These are phyloP conservation scores for Uronychia binucleata DNA, from an alignment of 73 alveolate species.

Conservation along the genomic window DNA sequence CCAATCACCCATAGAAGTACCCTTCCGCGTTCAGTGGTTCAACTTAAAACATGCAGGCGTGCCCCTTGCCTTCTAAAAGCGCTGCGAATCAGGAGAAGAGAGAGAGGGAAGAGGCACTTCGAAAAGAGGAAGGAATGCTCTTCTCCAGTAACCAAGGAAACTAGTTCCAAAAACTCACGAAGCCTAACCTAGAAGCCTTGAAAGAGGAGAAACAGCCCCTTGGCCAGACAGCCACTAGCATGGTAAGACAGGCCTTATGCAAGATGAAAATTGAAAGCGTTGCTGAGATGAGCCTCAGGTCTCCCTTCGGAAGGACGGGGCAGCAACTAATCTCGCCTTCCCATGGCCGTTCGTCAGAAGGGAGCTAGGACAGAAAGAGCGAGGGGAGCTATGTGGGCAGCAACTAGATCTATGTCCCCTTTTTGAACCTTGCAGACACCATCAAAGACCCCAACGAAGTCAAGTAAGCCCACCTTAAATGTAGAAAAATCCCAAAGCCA, in stretches of 20 bases:
- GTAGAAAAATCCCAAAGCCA: background rate
- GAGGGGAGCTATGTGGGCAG: slow-evolving; percentile 51
- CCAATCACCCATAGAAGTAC: background rate
- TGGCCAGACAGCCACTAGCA: background rate
- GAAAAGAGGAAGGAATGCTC: too few species aligned
- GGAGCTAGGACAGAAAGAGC: background rate
- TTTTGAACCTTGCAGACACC: slow-evolving; percentile 45
- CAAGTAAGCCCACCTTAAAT: slow-evolving; percentile 3
- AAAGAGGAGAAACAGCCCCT: background rate
- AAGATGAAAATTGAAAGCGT: background rate
- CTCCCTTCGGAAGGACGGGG: background rate
- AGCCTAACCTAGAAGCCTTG: background rate
- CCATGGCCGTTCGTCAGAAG: background rate
- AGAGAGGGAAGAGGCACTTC: too few species aligned
- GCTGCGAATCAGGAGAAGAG: too few species aligned
- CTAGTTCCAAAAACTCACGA: too few species aligned
- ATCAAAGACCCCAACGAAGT: slow-evolving; percentile 8
- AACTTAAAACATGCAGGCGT: too few species aligned
- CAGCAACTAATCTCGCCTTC: background rate
- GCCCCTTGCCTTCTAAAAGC: too few species aligned
- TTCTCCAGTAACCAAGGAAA: too few species aligned
- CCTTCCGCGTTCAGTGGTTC: too few species aligned
- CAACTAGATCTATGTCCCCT: slow-evolving; percentile 51
- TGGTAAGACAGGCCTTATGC: background rate
- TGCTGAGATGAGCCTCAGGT: background rate